Conservation (phyloP, 1,139 yeast species). For the Yarrowia galli region DNA sequence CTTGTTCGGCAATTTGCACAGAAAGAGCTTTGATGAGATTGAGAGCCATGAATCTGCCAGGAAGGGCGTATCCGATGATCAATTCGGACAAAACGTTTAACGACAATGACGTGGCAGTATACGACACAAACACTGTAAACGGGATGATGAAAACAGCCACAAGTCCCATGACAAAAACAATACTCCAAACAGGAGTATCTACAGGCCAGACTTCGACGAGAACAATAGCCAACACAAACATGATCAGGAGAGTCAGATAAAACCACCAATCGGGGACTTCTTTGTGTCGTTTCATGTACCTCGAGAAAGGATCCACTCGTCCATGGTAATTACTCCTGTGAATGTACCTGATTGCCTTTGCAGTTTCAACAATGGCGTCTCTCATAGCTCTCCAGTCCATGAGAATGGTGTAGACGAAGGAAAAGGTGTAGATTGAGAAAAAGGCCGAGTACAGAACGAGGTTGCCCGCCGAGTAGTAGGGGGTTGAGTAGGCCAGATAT, state of each 20-base stretch:
- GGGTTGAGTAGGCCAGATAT: neutral
- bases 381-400: slow-evolving; percentile 6
- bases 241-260: slow-evolving; percentile 11
- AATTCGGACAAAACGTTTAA: slow-evolving; percentile 67
- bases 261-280: slow-evolving; percentile 39
- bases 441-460: slow-evolving; percentile 1
- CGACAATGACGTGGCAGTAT: slow-evolving; percentile 62
- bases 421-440: slow-evolving; percentile 4
- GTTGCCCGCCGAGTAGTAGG: neutral
- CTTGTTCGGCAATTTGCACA: slow-evolving; percentile 50
- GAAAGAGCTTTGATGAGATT: slow-evolving; percentile 67
- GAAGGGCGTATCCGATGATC: slow-evolving; percentile 67
- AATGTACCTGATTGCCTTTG: neutral
- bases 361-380: neutral
- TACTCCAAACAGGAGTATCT: slow-evolving; percentile 60
- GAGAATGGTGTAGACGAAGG: slow-evolving; percentile 1
- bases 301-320: neutral
- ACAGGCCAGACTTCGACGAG: slow-evolving; percentile 53
- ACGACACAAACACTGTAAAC: slow-evolving; percentile 56
- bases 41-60: slow-evolving; percentile 63
- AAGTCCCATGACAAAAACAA: slow-evolving; percentile 64
- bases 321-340: neutral
- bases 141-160: slow-evolving; percentile 63
- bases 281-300: neutral
- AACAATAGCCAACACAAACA: slow-evolving; percentile 12